Percentiles rank a stretch among this genome's conserved stretches.
phyloP scores from a whole-genome alignment of 225 moss, liverwort and hornwort species.

The Marchantia polymorpha region DNA sequence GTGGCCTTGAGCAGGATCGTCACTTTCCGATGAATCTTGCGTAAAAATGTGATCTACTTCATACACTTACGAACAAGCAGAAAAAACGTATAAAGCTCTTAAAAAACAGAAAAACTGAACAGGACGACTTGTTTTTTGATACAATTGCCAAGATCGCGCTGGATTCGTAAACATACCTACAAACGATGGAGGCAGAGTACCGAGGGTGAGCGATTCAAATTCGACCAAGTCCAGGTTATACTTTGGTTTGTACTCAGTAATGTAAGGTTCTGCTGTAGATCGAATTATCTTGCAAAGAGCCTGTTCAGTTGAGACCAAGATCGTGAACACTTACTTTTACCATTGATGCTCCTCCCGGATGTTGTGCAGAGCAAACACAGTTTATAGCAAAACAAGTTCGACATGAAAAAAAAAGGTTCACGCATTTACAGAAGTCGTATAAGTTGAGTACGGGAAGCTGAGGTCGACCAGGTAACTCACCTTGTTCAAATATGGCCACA shows the following conservation, averaged over 20 bases:
- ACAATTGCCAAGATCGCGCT: neutral
- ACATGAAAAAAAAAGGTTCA: neutral
- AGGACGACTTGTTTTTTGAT: neutral
- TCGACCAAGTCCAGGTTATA: slow-evolving; percentile 83
- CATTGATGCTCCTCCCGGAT: neutral
- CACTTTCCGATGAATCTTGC: neutral
- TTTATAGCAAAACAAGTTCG: neutral
- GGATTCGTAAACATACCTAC: slow-evolving; percentile 65
- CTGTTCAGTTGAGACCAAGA: slow-evolving; percentile 31
- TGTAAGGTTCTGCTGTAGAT: slow-evolving; percentile 87
- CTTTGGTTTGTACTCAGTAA: slow-evolving; percentile 73
- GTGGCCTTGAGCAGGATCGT: neutral
- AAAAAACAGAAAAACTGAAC: neutral
- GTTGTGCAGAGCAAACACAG: neutral
- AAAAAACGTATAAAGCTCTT: too few relatives aligned
- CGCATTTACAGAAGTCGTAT: neutral
- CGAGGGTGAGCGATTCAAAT: slow-evolving; percentile 86
- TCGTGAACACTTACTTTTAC: neutral
- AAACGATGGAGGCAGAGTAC: slow-evolving; percentile 86
- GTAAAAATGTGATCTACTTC: neutral
- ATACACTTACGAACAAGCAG: neutral
- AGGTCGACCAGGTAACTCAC: slow-evolving; percentile 12
- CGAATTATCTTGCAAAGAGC: slow-evolving; percentile 91
- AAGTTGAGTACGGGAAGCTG: neutral
- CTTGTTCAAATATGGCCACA: slow-evolving; percentile 53